Percentiles rank a stretch among this genome's conserved stretches.
Evolutionary conservation across 2,329 filamentous ascomycete genomes (phyloP).

Genomic region (Zasmidium citrigriseum): DNA sequence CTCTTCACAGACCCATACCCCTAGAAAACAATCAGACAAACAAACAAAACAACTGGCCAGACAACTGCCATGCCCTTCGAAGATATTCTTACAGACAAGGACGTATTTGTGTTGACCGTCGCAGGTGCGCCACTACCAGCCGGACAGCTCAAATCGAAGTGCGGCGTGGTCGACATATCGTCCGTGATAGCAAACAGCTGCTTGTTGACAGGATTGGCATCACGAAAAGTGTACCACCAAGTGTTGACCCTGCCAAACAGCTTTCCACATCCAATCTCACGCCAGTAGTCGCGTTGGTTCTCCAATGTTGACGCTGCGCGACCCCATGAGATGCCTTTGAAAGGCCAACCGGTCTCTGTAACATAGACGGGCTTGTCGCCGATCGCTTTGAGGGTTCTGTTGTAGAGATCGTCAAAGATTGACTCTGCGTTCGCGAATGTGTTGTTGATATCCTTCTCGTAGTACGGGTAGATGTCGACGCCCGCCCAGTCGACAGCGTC

Average conservation of each 20-base stretch:
- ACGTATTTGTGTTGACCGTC: not conserved
- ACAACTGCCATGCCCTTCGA: no score
- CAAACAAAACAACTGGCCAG: no score
- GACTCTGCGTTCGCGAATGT: slow-evolving; percentile 64
- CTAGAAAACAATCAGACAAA: no score
- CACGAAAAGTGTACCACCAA: slow-evolving; percentile 66
- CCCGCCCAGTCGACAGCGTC: slow-evolving; percentile 75
- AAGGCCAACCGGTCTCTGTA: slow-evolving; percentile 83
- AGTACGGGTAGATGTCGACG: slow-evolving; percentile 72
- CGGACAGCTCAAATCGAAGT: slow-evolving; percentile 6
- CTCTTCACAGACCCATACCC: no score
- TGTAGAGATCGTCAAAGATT: slow-evolving; percentile 69
- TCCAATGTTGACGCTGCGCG: slow-evolving; percentile 62
- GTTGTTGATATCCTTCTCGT: slow-evolving; percentile 65
- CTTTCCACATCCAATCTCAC: slow-evolving; percentile 68
- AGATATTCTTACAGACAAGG: not conserved
- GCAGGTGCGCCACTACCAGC: not conserved
- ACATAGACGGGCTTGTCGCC: slow-evolving; percentile 76
- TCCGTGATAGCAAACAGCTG: slow-evolving; percentile 12
- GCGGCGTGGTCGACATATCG: not conserved
- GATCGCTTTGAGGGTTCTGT: slow-evolving; percentile 60
- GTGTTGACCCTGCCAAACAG: slow-evolving; percentile 62
- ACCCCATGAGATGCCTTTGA: slow-evolving; percentile 65
- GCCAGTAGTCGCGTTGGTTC: slow-evolving; percentile 79
- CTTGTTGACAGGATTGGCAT: slow-evolving; percentile 8